These are phyloP conservation scores for Agaricus blazei DNA, from an alignment of 768 basidiomycete genomes.

Conservation along the genomic window DNA sequence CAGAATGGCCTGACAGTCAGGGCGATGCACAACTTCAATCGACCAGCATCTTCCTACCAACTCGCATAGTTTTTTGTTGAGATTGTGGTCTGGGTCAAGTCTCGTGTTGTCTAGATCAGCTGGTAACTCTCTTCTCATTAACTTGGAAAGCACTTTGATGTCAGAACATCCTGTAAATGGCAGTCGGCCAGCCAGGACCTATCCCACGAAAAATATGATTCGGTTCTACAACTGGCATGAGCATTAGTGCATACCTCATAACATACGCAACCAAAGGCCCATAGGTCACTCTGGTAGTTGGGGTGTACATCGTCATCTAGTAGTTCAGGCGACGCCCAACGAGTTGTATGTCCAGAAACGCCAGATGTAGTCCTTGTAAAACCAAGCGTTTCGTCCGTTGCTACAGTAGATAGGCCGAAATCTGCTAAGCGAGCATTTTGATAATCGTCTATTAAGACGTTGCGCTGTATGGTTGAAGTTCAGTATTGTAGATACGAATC, in stretches of 20 bases:
- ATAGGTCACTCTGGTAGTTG: slow-evolving; percentile 11
- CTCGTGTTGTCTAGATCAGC: too few relatives aligned
- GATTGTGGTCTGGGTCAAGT: too few relatives aligned
- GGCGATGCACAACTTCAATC: too few relatives aligned
- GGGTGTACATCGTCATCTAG: slow-evolving; percentile 20
- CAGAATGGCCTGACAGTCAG: too few relatives aligned
- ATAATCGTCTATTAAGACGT: neutral
- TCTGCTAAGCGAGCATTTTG: slow-evolving; percentile 3
- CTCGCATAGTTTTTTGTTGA: too few relatives aligned
- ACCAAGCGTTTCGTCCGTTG: neutral
- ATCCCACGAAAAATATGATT: too few relatives aligned
- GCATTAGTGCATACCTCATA: slow-evolving; percentile 13
- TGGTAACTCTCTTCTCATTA: too few relatives aligned
- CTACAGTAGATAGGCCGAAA: slow-evolving; percentile 9
- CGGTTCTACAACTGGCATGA: too few relatives aligned
- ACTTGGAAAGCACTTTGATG: too few relatives aligned
- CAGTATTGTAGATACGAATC: neutral
- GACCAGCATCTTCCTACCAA: too few relatives aligned
- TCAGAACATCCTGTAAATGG: too few relatives aligned
- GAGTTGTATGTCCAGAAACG: neutral
- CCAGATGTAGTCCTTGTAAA: neutral
- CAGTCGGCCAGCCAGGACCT: too few relatives aligned
- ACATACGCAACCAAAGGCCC: slow-evolving; percentile 12
- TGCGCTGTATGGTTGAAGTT: neutral
- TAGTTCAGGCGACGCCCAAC: slow-evolving; percentile 16